Percentiles rank a stretch among this genome's conserved stretches.
phyloP scores from a whole-genome alignment of 2,329 filamentous ascomycete species.

The Alternaria sp. region DNA sequence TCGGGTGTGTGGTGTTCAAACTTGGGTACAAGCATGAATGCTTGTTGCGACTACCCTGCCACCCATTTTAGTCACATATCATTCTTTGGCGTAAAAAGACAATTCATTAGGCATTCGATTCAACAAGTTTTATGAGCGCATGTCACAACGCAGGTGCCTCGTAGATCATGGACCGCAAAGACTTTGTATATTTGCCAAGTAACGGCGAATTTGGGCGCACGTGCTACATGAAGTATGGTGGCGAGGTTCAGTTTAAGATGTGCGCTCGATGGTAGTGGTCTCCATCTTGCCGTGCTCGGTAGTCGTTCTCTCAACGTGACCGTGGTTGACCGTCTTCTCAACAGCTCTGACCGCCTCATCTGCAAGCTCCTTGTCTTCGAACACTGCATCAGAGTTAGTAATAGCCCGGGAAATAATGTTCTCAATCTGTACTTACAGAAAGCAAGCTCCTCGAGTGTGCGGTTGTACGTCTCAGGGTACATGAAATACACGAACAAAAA shows the following conservation, averaged over 20 bases:
- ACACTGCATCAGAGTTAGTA: constrained; percentile 38
- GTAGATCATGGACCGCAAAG: background rate
- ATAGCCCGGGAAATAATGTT: rapidly evolving
- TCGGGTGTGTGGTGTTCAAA: background rate
- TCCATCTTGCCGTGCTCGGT: constrained; percentile 6
- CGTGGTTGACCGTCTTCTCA: constrained; percentile 47
- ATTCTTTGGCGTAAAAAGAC: background rate
- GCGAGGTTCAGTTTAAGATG: constrained; percentile 12
- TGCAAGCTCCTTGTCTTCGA: constrained; percentile 47
- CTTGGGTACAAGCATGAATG: background rate
- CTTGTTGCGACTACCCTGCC: background rate
- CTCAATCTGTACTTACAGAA: constrained; percentile 38
- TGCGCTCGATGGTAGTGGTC: constrained; percentile 24
- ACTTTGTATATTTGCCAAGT: background rate
- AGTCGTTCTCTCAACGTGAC: constrained; percentile 15
- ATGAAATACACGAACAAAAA: constrained; percentile 66
- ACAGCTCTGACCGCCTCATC: constrained; percentile 45
- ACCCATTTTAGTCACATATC: background rate
- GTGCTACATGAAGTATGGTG: background rate
- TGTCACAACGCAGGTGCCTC: background rate
- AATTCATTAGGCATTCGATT: background rate
- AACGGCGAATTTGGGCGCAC: background rate
- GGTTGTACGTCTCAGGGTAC: constrained; percentile 68
- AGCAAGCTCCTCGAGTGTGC: constrained; percentile 68
- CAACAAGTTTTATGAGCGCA: background rate